Conservation (phyloP, 768 basidiomycete species). For the Rickenella mellea region DNA sequence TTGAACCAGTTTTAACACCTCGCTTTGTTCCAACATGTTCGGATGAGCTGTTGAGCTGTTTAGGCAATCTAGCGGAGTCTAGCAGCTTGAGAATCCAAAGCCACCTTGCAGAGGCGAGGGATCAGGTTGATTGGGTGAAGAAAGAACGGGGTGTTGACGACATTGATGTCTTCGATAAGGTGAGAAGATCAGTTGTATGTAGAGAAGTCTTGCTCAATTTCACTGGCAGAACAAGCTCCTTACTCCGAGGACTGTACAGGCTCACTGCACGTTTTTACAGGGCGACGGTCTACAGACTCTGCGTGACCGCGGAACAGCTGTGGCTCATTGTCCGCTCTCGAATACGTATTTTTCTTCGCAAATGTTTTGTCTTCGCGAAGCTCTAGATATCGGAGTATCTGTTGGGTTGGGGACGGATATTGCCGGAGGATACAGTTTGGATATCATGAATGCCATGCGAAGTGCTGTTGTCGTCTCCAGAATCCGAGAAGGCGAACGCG, state of each 20-base stretch:
- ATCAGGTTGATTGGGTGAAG: slow-evolving; percentile 66
- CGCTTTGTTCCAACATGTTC: slow-evolving; percentile 88
- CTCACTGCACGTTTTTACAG: slow-evolving; percentile 82
- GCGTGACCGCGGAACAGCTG: slow-evolving; percentile 38
- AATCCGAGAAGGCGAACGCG: slow-evolving; percentile 49
- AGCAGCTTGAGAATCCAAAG: slow-evolving; percentile 58
- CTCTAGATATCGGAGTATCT: slow-evolving; percentile 48
- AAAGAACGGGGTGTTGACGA: slow-evolving; percentile 53
- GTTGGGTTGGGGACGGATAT: slow-evolving; percentile 83
- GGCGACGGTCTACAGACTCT: slow-evolving; percentile 41
- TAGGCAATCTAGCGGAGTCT: slow-evolving; percentile 44
- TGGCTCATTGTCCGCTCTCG: slow-evolving; percentile 85
- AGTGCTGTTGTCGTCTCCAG: slow-evolving; percentile 65
- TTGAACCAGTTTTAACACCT: slow-evolving; percentile 81
- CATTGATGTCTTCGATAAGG: slow-evolving; percentile 66
- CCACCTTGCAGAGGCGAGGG: slow-evolving; percentile 74
- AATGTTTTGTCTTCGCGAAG: slow-evolving; percentile 63
- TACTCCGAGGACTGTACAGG: slow-evolving; percentile 62
- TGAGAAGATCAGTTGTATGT: slow-evolving; percentile 16
- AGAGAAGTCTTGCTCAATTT: neutral
- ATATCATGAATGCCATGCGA: slow-evolving; percentile 75
- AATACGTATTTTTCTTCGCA: slow-evolving; percentile 79
- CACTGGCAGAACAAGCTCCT: slow-evolving; percentile 44
- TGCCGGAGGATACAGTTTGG: slow-evolving; percentile 76
- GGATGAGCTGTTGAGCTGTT: slow-evolving; percentile 50